These are phyloP conservation scores for Peronospora belbahrii DNA, from an alignment of 352 stramenopile species.

Conservation along the genomic window DNA sequence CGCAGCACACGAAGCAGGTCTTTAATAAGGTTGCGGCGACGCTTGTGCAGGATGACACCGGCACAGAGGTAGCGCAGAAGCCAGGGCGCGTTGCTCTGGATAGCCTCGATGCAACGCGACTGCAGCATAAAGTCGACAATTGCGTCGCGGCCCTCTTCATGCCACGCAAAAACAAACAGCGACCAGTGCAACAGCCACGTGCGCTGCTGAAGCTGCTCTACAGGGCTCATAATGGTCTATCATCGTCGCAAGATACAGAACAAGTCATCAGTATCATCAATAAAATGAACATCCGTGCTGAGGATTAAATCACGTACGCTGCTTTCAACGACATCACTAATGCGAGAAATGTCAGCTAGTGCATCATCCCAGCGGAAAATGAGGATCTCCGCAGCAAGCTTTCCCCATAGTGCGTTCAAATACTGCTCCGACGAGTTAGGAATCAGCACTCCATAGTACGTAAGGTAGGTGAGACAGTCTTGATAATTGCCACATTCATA, in stretches of 20 bases:
- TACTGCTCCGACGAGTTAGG: conserved; percentile 82
- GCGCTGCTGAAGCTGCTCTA: conserved; percentile 94
- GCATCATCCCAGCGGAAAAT: conserved; percentile 95
- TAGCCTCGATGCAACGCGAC: conserved; percentile 90
- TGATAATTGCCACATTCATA: conserved; percentile 97
- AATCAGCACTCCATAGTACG: conserved; percentile 85
- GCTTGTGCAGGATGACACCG: conserved; percentile 96
- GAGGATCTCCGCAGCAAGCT: conserved; percentile 94
- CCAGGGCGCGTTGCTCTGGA: conserved; percentile 98
- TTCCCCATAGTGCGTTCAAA: conserved; percentile 92
- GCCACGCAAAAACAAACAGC: conserved; percentile 92
- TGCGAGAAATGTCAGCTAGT: conserved; percentile 88
- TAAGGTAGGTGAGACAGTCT: conserved; percentile 84
- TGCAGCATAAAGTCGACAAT: conserved; percentile 97
- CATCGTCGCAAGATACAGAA: conserved; percentile 1
- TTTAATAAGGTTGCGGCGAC: conserved; percentile 88
- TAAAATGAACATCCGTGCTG: not conserved
- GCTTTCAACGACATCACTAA: conserved; percentile 92
- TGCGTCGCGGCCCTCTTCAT: conserved; percentile 91
- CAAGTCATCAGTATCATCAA: not conserved
- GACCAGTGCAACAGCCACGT: conserved; percentile 98
- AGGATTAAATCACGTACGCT: conserved; percentile 45
- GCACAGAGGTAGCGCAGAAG: conserved; percentile 95
- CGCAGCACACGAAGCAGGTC: conserved; percentile 95
- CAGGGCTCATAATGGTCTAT: conserved; percentile 63